A percentile compares a stretch with the other conserved stretches of the same genome.
phyloP scores from a whole-genome alignment of 805 yeast genomes.

The Sugiyamaella boreocaroliniensis region DNA sequence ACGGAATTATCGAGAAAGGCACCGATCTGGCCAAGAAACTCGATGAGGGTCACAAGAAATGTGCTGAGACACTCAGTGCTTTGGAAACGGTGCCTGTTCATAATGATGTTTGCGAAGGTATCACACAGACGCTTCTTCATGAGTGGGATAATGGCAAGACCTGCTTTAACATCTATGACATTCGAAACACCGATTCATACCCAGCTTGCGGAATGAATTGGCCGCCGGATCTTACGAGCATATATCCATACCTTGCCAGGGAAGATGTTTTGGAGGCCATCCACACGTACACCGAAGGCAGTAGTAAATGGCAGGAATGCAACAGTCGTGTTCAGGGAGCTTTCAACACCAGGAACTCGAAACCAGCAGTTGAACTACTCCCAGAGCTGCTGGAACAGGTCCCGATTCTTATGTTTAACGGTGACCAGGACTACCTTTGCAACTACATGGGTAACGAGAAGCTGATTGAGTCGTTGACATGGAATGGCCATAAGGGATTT shows the following conservation, averaged over 20 bases:
- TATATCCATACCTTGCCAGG: constrained; percentile 45
- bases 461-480: constrained; percentile 52
- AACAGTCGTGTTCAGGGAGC: constrained; percentile 46
- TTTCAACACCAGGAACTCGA: constrained; percentile 47
- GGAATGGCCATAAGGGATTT: constrained; percentile 48
- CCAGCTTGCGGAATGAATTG: constrained; percentile 91
- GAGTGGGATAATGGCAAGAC: constrained; percentile 28
- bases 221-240: constrained; percentile 60
- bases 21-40: constrained; percentile 15
- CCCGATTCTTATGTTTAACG: constrained; percentile 71
- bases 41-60: constrained; percentile 23
- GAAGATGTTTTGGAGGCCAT: constrained; percentile 43
- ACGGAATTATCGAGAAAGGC: constrained; percentile 44
- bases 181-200: constrained; percentile 57
- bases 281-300: constrained; percentile 38
- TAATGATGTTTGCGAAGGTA: constrained; percentile 32
- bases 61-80: constrained; percentile 24
- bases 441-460: constrained; percentile 70
- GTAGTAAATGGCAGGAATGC: constrained; percentile 71
- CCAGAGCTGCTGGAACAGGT: constrained; percentile 53
- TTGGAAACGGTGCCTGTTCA: constrained; percentile 20
- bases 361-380: constrained; percentile 59
- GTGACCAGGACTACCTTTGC: constrained; percentile 85
- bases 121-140: constrained; percentile 35
- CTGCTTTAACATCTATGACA: constrained; percentile 83